Evolutionary conservation across 345 rosid genomes (phyloP).

Genomic region (Boechera retrofracta): DNA sequence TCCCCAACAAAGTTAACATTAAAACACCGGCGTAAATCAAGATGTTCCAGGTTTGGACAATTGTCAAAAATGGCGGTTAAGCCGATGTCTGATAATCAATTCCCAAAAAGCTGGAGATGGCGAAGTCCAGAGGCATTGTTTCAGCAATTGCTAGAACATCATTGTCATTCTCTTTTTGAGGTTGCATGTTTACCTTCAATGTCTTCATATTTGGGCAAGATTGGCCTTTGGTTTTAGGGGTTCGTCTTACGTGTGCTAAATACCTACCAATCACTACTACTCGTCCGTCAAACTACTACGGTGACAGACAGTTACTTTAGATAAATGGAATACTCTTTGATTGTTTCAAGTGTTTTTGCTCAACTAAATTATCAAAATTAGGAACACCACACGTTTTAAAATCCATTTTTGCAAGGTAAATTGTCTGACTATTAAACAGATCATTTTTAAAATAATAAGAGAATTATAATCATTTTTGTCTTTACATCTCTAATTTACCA

Average conservation of each 20-base stretch:
- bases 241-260: not conserved
- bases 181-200: too few relatives aligned
- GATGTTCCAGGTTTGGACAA: too few relatives aligned
- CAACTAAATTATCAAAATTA: not conserved
- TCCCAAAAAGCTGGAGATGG: not conserved
- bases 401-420: constrained; percentile 24
- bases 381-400: constrained; percentile 3
- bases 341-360: not conserved
- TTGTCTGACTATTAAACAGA: not conserved
- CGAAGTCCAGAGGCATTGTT: not conserved
- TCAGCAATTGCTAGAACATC: not conserved
- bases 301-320: constrained; percentile 19
- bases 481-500: not conserved
- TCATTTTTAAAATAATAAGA: not conserved
- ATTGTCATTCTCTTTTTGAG: too few relatives aligned
- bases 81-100: not conserved
- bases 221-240: not conserved
- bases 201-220: too few relatives aligned
- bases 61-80: too few relatives aligned
- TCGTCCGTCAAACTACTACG: constrained; percentile 19
- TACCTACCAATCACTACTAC: constrained; percentile 5
- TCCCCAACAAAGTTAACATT: not conserved
- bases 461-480: not conserved
- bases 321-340: not conserved
- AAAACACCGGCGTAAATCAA: not conserved